Evolutionary conservation across 2,329 filamentous ascomycete genomes (phyloP), one percentile per base, ranked within the genome.

Genomic region (Fusarium globosum): DNA sequence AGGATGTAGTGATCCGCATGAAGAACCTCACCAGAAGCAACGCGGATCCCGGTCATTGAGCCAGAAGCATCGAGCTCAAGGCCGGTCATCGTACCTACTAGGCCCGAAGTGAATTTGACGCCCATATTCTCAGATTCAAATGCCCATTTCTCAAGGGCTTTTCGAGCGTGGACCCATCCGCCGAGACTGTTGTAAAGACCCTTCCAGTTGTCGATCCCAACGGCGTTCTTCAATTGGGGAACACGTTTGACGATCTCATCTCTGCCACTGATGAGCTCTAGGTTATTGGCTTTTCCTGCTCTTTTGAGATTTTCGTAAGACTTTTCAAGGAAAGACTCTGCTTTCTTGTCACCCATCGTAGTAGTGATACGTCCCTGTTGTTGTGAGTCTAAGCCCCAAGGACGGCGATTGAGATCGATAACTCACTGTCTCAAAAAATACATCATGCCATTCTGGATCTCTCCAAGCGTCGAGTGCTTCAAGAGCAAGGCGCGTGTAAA

Each of bases 401-500:
- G 3, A 18, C 6, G 4, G 30, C 0, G 3, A 15, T 20, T 1
- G 20, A 14, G 12, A 20, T 11, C 8, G 1, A 2, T 20, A 0
- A 15, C 42, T 35, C 10, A 65, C 64, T 0, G 61, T 67, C 23
- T 67, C 64, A 11, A 58, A 56, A 28, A 58, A 49, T 0, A 51
- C 46, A 0, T 36, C 61, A 0, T 52, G 9, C 65, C 62, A 68
- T 60, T 60, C 39, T 2, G 62, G 45, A 13, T 42, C 33, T 6
- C 65, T 67, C 64, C 64, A 67, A 2, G 61, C 51, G 2, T 65
- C 51, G 0, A 67, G 61, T 4, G 64, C 61, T n/a, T 65, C 64
- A 0, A 67, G 2, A 9, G 64, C 64, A 6, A 67, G 51, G 0
- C 36, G 28, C 1, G 64, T 65, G 4, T 67, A 67, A 2, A 67